A percentile compares a stretch with the other conserved stretches of the same genome.
These are phyloP conservation scores for Aechmea fasciata DNA, from an alignment of 176 grass and related monocot species.

Conservation along the genomic window DNA sequence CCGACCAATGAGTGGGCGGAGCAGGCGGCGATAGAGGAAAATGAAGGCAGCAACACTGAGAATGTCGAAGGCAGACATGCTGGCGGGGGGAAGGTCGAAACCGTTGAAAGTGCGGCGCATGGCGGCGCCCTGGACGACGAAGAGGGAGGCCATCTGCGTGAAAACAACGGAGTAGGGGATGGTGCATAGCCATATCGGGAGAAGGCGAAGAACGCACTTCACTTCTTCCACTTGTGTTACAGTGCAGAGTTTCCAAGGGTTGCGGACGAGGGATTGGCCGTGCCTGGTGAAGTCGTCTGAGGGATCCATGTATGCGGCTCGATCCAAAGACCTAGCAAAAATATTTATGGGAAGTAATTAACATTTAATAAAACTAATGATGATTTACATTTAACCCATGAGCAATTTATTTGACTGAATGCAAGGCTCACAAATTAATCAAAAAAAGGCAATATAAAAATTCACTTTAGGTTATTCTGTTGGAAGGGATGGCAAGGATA, in stretches of 20 bases:
- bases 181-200: slow-evolving; percentile 93
- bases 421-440: too few relatives aligned
- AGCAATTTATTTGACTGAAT: too few relatives aligned
- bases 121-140: slow-evolving; percentile 83
- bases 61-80: slow-evolving; percentile 94
- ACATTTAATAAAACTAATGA: too few relatives aligned
- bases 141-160: slow-evolving; percentile 96
- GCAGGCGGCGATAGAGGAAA: slow-evolving; percentile 58
- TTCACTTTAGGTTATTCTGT: too few relatives aligned
- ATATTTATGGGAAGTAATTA: too few relatives aligned
- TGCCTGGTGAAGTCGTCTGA: slow-evolving; percentile 8
- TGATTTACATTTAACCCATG: too few relatives aligned
- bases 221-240: slow-evolving; percentile 93
- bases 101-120: slow-evolving; percentile 48
- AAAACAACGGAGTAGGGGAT: slow-evolving; percentile 97
- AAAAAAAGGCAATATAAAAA: too few relatives aligned
- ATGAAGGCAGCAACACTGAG: slow-evolving; percentile 59
- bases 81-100: slow-evolving; percentile 66
- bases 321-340: slow-evolving; percentile 51
- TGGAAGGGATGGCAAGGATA: too few relatives aligned
- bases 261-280: slow-evolving; percentile 13
- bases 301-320: slow-evolving; percentile 36
- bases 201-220: slow-evolving; percentile 67
- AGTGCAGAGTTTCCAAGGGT: slow-evolving; percentile 70
- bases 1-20: slow-evolving; percentile 39